phyloP scores from a whole-genome alignment of 2,329 filamentous ascomycete genomes.

The Lachnellula suecica region DNA sequence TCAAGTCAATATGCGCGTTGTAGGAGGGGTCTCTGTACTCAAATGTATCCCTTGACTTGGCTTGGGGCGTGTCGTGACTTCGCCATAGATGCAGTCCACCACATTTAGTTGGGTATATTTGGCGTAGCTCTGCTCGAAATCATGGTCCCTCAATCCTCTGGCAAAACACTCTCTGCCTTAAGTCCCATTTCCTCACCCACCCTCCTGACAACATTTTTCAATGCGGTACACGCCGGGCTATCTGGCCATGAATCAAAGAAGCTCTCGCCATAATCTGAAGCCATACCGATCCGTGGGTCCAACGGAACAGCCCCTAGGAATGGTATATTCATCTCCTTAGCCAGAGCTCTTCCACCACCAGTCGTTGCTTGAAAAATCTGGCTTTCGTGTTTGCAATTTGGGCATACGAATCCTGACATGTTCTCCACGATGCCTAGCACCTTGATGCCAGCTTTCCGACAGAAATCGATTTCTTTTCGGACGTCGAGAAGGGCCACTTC shows the following conservation, averaged over 20 bases:
- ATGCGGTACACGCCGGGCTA: conserved; percentile 82
- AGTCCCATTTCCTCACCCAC: conserved; percentile 64
- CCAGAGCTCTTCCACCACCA: conserved; percentile 77
- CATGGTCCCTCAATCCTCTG: conserved; percentile 18
- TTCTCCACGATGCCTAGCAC: conserved; percentile 94
- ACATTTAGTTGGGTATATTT: too few relatives aligned
- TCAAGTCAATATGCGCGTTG: too few relatives aligned
- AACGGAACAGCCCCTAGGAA: conserved; percentile 89
- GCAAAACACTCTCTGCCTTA: conserved; percentile 22
- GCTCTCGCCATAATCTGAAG: conserved; percentile 95
- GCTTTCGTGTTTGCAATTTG: conserved; percentile 77
- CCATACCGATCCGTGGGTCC: conserved; percentile 92
- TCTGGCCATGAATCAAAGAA: conserved; percentile 94
- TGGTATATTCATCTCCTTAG: conserved; percentile 81
- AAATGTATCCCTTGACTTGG: too few relatives aligned
- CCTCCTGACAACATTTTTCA: conserved; percentile 76
- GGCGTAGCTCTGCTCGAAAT: not conserved
- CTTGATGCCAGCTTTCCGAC: conserved; percentile 85
- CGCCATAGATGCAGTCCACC: too few relatives aligned
- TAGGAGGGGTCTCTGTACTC: too few relatives aligned
- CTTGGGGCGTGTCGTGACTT: too few relatives aligned
- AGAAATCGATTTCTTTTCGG: conserved; percentile 97
- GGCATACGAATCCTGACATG: conserved; percentile 96
- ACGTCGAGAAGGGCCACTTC: conserved; percentile 92
- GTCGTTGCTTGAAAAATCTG: conserved; percentile 92